Conservation (phyloP, 2,329 filamentous ascomycete species). For the Nigrospora oryzae region DNA sequence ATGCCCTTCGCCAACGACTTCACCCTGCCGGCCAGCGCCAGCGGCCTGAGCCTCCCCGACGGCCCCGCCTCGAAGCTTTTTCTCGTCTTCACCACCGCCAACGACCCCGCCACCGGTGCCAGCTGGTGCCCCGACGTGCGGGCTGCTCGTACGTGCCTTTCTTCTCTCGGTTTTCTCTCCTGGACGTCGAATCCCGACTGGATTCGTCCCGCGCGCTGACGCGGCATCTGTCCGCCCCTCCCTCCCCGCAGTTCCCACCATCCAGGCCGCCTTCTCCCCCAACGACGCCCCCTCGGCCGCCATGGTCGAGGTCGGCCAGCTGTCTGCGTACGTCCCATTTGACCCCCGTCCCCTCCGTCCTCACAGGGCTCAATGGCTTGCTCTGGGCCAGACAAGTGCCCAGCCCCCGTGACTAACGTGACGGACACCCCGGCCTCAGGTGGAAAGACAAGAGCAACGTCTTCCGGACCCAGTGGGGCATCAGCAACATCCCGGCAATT, state of each 20-base stretch:
- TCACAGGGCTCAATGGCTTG: not conserved
- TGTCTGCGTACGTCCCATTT: conserved; percentile 19
- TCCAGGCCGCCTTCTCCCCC: conserved; percentile 19
- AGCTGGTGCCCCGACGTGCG: conserved; percentile 31
- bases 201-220: not conserved
- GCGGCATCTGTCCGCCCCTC: not conserved
- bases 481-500: conserved; percentile 23
- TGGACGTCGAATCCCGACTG: not conserved
- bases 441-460: conserved; percentile 24
- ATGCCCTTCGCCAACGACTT: not conserved
- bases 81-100: conserved; percentile 26
- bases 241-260: conserved; percentile 13
- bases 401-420: not conserved
- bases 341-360: not conserved
- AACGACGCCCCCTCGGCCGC: conserved; percentile 14
- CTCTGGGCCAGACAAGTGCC: too few species aligned
- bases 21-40: not conserved
- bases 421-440: conserved; percentile 11
- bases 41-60: not conserved
- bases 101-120: conserved; percentile 22
- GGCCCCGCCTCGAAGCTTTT: conserved; percentile 12
- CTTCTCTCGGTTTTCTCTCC: not conserved
- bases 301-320: conserved; percentile 25
- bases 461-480: conserved; percentile 24
- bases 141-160: conserved; percentile 11